Evolutionary conservation across 805 yeast genomes (phyloP), one percentile per base, ranked within the genome.

Genomic region (Ogataea thermomethanolica): DNA sequence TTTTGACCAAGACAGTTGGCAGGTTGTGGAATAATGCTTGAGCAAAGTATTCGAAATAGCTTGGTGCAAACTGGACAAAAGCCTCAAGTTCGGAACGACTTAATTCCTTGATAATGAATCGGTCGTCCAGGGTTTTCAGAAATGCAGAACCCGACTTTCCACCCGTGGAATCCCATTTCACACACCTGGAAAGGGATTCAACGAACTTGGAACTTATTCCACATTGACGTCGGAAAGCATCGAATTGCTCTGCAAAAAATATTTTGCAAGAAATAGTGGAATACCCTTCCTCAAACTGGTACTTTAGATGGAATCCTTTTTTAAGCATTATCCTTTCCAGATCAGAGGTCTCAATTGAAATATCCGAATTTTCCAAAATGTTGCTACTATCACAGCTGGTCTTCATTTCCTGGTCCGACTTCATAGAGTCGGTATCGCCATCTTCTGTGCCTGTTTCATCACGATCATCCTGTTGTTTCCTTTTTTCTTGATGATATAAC

Each of bases 101-200:
- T 30, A 93, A 67, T 55, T 93, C 96, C 63, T 93, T 93, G 31
- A 93, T 78, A 37, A 93, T 85, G 48, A 89, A 81, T 44, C 98
- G 66, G 55, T 89, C 87, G 64, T 93, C 99, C 32, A 87, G 65
- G 0, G 99, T 93, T 56, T 93, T 93, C 61, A 93, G 68, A 59
- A 93, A 93, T 2, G 88, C 87, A 3, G 96, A 88, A 0, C 98
- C 97, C 59, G 96, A 86, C 58, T 93, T 93, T 26, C 99, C 99
- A 28, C 99, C 99, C 21, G 81, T 77, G 0, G 95, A 84, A 54
- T 91, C 90, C 98, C 98, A 95, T 56, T 89, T 86, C 10, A 89
- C 79, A 65, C 99, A 93, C 45, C 99, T 67, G 5, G 96, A 81
- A 33, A 95, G 72, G 61, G 97, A 89, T 58, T 89, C 96, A 29